Conservation (phyloP, 345 rosid species). For the Euphorbia peplus region DNA sequence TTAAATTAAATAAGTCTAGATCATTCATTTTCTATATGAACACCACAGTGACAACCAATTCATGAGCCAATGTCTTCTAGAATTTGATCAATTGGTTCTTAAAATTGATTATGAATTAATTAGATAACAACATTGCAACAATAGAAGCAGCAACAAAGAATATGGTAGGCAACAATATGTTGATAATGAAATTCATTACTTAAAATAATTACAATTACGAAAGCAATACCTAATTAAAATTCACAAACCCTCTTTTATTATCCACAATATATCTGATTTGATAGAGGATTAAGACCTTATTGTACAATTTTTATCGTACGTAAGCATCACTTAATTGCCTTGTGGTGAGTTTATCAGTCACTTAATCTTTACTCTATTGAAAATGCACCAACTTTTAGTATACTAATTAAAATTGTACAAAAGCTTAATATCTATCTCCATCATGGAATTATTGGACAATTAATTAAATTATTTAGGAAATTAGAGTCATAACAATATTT, state of each 20-base stretch:
- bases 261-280: constrained; percentile 26
- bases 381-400: constrained; percentile 24
- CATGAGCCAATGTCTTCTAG: too few species aligned
- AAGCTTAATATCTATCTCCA: background rate
- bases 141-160: background rate
- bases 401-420: constrained; percentile 9
- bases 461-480: background rate
- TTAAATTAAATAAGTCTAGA: too few species aligned
- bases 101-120: too few species aligned
- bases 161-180: background rate
- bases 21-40: too few species aligned
- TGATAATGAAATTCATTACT: background rate
- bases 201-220: background rate
- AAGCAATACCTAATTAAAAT: constrained; percentile 8
- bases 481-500: background rate
- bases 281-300: constrained; percentile 43
- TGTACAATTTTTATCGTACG: constrained; percentile 21
- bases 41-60: too few species aligned
- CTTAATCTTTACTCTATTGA: constrained; percentile 15
- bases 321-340: constrained; percentile 27
- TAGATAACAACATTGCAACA: too few species aligned
- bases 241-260: constrained; percentile 24
- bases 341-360: constrained; percentile 12
- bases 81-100: too few species aligned
- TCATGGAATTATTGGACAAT: constrained; percentile 10